Base-by-base conservation (phyloP, 352 stramenopile genomes). In the Pythium aristosporum region DNA sequence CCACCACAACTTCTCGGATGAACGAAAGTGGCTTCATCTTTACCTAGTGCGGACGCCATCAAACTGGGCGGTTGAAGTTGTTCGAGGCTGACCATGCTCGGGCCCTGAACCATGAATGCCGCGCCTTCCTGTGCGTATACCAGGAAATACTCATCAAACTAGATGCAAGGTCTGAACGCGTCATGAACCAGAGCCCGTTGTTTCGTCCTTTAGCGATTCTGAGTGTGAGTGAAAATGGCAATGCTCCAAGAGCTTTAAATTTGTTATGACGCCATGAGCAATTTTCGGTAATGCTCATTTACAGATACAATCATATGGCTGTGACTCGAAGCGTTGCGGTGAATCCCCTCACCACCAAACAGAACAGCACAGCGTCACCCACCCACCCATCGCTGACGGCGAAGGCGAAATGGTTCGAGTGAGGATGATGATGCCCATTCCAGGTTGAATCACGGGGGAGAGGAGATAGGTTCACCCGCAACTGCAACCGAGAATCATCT, bases 401-500 rank as follows among this genome's bases (percentile, higher is more conserved):
- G 39, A 46, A 46, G 16, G 39, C 13, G 13, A 21, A 21, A 20
- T 18, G 39, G 4, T 21, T 46, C 2, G 39, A 8, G 10, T 8
- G 39, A 39, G n/a, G 41, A 37, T 58, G 58, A 57, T 48, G 58
- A 49, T 57, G 46, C 41, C n/a, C 8, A 34, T 25, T 56, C 3
- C 15, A 47, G 20, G 51, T 65, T 65, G 58, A 65, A 65, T 65
- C 58, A 65, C 47, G 32, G 58, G 47, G 58, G 58, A 56, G 58
- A 65, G 50, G 58, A 39, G 41, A 13, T n/a, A 47, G 43, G 20
- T 10, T 30, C 21, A n/a, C 47, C 34, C 8, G 34, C 58, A 65
- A 58, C 58, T 65, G 58, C 60, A 66, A 60, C 32, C 50, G 43
- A 46, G 39, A 46, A 46, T 46, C 39, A 46, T 46, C 39, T 46